phyloP scores from a whole-genome alignment of 768 basidiomycete genomes.

The Cystofilobasidium capitatum region DNA sequence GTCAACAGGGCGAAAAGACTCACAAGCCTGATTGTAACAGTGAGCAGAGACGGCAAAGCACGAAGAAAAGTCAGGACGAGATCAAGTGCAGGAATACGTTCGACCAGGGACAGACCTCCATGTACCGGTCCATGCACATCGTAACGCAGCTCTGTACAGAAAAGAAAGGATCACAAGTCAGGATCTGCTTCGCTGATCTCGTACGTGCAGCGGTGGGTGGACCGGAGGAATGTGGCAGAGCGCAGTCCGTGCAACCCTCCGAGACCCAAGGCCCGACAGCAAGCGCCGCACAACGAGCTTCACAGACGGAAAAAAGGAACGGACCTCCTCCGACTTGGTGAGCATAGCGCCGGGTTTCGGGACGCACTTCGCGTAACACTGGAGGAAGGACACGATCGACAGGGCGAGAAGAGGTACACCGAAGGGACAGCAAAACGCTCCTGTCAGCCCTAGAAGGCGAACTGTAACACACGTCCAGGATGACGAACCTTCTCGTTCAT shows the following conservation, averaged over 20 bases:
- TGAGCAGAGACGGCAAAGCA: background rate
- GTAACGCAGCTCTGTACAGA: constrained; percentile 58
- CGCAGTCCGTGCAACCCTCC: too few species aligned
- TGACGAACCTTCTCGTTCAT: constrained; percentile 53
- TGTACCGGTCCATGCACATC: constrained; percentile 67
- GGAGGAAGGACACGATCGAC: background rate
- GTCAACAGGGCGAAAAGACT: background rate
- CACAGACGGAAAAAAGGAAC: background rate
- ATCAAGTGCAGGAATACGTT: background rate
- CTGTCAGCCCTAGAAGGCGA: background rate
- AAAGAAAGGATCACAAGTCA: background rate
- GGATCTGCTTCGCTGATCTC: background rate
- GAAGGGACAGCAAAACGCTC: background rate
- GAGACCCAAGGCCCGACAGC: too few species aligned
- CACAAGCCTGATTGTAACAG: constrained; percentile 4
- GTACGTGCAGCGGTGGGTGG: too few species aligned
- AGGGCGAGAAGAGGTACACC: background rate
- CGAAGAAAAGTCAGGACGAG: background rate
- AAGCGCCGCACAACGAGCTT: too few species aligned
- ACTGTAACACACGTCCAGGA: too few species aligned
- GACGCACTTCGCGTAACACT: constrained; percentile 64
- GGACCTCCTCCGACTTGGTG: constrained; percentile 62
- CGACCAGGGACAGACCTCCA: constrained; percentile 69
- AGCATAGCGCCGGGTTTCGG: constrained; percentile 63
- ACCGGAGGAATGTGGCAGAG: too few species aligned